Percentiles rank a stretch among this genome's conserved stretches.
Evolutionary conservation across 805 yeast species (phyloP).

Genomic region (Candida nitratophila): DNA sequence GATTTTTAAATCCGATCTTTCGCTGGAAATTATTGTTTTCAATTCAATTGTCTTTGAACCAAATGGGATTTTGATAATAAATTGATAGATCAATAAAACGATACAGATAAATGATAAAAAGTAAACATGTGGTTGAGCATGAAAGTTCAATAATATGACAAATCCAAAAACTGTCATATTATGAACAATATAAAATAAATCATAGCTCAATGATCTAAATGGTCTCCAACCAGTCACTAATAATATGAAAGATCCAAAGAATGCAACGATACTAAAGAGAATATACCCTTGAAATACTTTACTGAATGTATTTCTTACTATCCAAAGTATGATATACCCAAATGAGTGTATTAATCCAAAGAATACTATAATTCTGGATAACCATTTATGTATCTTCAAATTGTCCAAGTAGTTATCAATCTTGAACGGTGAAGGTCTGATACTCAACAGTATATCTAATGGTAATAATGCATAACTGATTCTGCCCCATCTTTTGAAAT

Average conservation of each 20-base stretch:
- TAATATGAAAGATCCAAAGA: slow-evolving; percentile 29
- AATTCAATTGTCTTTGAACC: slow-evolving; percentile 12
- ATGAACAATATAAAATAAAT: slow-evolving; percentile 50
- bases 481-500: slow-evolving; percentile 55
- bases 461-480: slow-evolving; percentile 53
- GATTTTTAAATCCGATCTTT: slow-evolving; percentile 15
- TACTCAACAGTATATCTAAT: slow-evolving; percentile 44
- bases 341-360: slow-evolving; percentile 43
- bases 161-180: slow-evolving; percentile 40
- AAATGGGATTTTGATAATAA: slow-evolving; percentile 24
- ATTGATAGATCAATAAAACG: slow-evolving; percentile 29
- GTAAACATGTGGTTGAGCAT: slow-evolving; percentile 66
- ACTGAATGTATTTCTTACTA: slow-evolving; percentile 20
- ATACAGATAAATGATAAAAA: slow-evolving; percentile 24
- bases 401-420: slow-evolving; percentile 45
- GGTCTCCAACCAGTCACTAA: slow-evolving; percentile 39
- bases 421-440: slow-evolving; percentile 48
- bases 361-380: slow-evolving; percentile 48
- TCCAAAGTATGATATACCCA: slow-evolving; percentile 48
- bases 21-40: slow-evolving; percentile 13
- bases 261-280: slow-evolving; percentile 44
- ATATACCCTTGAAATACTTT: slow-evolving; percentile 35
- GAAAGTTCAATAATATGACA: slow-evolving; percentile 41
- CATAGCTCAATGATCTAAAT: slow-evolving; percentile 43
- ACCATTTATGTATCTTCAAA: slow-evolving; percentile 62